Conservation (phyloP, 2,329 filamentous ascomycete genomes). For the Trichoderma oligosporum region DNA sequence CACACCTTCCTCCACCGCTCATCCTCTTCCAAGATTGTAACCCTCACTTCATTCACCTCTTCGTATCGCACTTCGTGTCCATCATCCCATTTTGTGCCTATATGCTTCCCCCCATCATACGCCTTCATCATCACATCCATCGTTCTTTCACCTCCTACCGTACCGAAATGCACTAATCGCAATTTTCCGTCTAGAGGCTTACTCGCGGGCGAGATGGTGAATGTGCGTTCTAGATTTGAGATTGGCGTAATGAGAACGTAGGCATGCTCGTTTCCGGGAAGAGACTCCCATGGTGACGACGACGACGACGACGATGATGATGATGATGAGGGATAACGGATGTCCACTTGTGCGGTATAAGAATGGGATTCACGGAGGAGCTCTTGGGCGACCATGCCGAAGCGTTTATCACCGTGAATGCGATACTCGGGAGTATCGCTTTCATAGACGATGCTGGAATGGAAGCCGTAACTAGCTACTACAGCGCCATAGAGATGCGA, state of each 20-base stretch:
- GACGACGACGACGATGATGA: conserved; percentile 1
- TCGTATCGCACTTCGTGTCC: conserved; percentile 68
- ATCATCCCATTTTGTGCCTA: conserved; percentile 47
- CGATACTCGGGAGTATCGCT: conserved; percentile 82
- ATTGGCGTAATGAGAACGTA: conserved; percentile 77
- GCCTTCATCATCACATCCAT: conserved; percentile 73
- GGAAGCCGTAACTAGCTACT: conserved; percentile 85
- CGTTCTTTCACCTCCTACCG: conserved; percentile 58
- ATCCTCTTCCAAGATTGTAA: conserved; percentile 66
- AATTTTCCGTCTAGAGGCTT: conserved; percentile 67
- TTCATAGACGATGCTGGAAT: conserved; percentile 84
- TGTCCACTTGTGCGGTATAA: conserved; percentile 45
- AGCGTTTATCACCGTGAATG: conserved; percentile 70
- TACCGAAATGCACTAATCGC: conserved; percentile 70
- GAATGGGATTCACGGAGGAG: conserved; percentile 57
- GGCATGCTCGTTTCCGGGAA: conserved; percentile 53
- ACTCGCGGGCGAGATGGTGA: conserved; percentile 74
- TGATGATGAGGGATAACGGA: conserved; percentile 25
- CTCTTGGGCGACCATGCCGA: conserved; percentile 78
- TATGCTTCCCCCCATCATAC: conserved; percentile 55
- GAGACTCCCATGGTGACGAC: conserved; percentile 17
- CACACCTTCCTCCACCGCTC: conserved; percentile 78
- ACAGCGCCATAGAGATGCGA: conserved; percentile 66
- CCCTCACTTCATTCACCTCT: conserved; percentile 60
- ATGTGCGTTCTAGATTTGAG: conserved; percentile 75